Conservation (phyloP, 495 filamentous ascomycete species). For the Podospora pseudopauciseta region DNA sequence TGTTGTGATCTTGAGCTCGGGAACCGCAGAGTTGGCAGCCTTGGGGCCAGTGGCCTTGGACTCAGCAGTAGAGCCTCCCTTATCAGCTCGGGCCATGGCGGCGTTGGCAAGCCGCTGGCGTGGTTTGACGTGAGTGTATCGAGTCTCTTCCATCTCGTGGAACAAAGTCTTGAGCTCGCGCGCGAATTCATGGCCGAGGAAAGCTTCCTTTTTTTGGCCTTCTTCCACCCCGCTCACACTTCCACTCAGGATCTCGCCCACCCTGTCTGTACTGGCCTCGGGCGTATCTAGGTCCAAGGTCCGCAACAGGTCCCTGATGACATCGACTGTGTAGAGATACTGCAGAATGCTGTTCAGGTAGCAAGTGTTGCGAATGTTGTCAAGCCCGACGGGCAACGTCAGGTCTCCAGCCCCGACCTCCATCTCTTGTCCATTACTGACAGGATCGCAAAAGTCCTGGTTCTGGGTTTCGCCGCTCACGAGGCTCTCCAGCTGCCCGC, state of each 20-base stretch:
- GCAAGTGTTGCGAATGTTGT: slow-evolving; percentile 95
- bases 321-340: slow-evolving; percentile 86
- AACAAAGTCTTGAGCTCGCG: slow-evolving; percentile 72
- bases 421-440: too few species aligned
- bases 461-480: too few species aligned
- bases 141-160: slow-evolving; percentile 59
- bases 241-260: background rate
- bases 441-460: too few species aligned
- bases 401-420: too few species aligned
- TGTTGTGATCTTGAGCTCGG: background rate
- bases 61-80: slow-evolving; percentile 11
- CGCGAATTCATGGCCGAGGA: slow-evolving; percentile 54
- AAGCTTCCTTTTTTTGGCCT: slow-evolving; percentile 37
- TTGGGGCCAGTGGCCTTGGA: background rate
- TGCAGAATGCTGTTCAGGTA: slow-evolving; percentile 97
- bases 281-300: slow-evolving; percentile 59
- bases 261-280: background rate
- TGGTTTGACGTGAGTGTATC: slow-evolving; percentile 56
- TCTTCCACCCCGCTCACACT: background rate
- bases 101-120: slow-evolving; percentile 77
- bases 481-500: too few species aligned
- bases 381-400: slow-evolving; percentile 74
- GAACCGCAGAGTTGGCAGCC: background rate
- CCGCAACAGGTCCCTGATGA: slow-evolving; percentile 72
- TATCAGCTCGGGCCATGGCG: slow-evolving; percentile 45